Evolutionary conservation across 2,329 filamentous ascomycete species (phyloP), one percentile per base, ranked within the genome.

Genomic region (Trichoderma semiorbis): DNA sequence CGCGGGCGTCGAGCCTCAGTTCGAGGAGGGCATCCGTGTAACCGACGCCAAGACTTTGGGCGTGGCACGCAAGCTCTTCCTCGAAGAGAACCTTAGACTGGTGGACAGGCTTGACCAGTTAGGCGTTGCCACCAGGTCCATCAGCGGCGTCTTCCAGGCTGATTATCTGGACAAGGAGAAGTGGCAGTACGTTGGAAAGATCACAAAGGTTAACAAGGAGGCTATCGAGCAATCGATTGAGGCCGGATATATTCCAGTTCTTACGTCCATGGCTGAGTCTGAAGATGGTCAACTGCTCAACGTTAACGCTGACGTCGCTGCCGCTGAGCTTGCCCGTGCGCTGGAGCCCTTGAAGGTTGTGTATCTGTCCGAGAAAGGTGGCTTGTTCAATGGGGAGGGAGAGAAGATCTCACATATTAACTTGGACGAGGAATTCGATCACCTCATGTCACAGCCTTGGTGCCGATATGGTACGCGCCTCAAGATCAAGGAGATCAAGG

Each of bases 401-500:
- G 92, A 95, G 85, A 97, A 97, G 85, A 98, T 98, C 79, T 97
- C 95, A 7, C 93, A 92, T 72, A 98, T 98, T 84, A 98, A 98
- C 84, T 87, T 99, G 72, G 96, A 99, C 79, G 95, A 97, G 83
- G 96, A 99, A 84, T 98, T 93, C 78, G 94, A 97, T 72, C 88
- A 93, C 79, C 88, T 98, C 78, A 97, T 98, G 94, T 88, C 90
- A 71, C 94, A 98, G 83, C 90, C 93, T 77, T 99, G 95, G 96
- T 96, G 97, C 82, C 91, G 93, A 79, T 97, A 96, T 80, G 96
- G 96, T 74, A 98, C 95, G 47, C 90, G 95, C 74, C 87, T 98
- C 75, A 99, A 99, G 90, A 98, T 99, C 82, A 93, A 93, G 84
- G 94, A 99, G 84, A 97, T 97, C 84, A 97, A 97, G 86, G 94